phyloP scores from a whole-genome alignment of 129 eudicot genomes.

The Rutidosis leptorrhynchoides region DNA sequence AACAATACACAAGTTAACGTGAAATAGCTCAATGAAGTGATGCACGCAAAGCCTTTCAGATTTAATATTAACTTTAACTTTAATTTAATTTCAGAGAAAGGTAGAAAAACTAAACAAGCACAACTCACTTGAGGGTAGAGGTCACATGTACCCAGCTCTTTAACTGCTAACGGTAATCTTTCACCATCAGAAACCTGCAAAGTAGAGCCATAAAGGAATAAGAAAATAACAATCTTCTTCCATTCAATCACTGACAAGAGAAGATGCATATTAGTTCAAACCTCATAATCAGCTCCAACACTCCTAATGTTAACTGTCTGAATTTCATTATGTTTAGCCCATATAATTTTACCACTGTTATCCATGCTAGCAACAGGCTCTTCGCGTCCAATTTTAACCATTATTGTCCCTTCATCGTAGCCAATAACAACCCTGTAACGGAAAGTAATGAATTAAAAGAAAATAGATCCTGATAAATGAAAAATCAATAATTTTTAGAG shows the following conservation, averaged over 20 bases:
- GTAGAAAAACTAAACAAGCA: neutral
- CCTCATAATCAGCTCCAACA: constrained; percentile 92
- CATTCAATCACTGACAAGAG: constrained; percentile 11
- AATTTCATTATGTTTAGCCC: constrained; percentile 96
- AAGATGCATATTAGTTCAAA: constrained; percentile 24
- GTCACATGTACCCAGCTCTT: constrained; percentile 92
- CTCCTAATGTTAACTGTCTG: constrained; percentile 87
- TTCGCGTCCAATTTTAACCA: constrained; percentile 96
- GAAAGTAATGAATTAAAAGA: neutral
- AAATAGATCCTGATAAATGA: constrained; percentile 16
- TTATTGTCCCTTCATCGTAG: constrained; percentile 88
- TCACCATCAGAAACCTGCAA: constrained; percentile 87
- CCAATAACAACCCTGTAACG: constrained; percentile 83
- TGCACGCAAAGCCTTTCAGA: neutral
- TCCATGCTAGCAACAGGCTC: constrained; percentile 98
- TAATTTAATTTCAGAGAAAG: neutral
- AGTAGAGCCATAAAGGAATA: constrained; percentile 4
- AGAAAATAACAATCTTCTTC: neutral
- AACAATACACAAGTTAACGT: neutral
- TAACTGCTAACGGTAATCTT: constrained; percentile 89
- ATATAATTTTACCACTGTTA: constrained; percentile 84
- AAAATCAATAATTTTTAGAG: neutral
- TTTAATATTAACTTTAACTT: no score
- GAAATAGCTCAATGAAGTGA: neutral
- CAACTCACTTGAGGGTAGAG: constrained; percentile 86